Evolutionary conservation across 2,329 filamentous ascomycete species (phyloP).

Genomic region (Cercospora berteroae): DNA sequence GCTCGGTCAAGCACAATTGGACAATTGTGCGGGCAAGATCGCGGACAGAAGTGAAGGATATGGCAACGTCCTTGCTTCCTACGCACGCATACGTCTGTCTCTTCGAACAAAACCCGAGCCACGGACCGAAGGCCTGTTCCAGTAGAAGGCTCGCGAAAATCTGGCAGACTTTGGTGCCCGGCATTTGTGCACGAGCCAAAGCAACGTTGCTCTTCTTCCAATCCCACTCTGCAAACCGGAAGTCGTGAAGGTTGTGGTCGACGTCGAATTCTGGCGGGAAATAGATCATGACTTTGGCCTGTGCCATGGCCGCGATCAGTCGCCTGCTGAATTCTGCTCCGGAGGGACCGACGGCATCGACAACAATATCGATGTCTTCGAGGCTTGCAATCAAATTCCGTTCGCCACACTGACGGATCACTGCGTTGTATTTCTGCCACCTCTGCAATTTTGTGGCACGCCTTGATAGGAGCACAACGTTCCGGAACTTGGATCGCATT

Average conservation of each 20-base stretch:
- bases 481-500: neutral
- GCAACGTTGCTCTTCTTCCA: constrained; percentile 5
- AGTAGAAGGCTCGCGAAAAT: constrained; percentile 11
- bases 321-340: constrained; percentile 1
- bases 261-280: constrained; percentile 14
- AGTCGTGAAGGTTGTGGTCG: constrained; percentile 13
- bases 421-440: neutral
- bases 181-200: neutral
- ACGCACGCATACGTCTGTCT: constrained; percentile 9
- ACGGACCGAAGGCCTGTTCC: constrained; percentile 8
- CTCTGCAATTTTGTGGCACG: neutral
- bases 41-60: constrained; percentile 4
- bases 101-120: constrained; percentile 7
- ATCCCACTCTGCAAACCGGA: constrained; percentile 10
- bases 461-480: constrained; percentile 4
- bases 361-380: constrained; percentile 5
- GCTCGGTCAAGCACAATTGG: constrained; percentile 4
- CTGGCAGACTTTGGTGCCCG: constrained; percentile 11
- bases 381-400: neutral
- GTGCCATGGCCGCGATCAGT: constrained; percentile 10
- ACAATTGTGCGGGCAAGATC: constrained; percentile 9
- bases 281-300: neutral
- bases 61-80: constrained; percentile 5
- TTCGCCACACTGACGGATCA: neutral
- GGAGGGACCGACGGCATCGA: constrained; percentile 10